These are phyloP conservation scores for Lycium barbarum DNA, from an alignment of 257 asterid species.

Conservation along the genomic window DNA sequence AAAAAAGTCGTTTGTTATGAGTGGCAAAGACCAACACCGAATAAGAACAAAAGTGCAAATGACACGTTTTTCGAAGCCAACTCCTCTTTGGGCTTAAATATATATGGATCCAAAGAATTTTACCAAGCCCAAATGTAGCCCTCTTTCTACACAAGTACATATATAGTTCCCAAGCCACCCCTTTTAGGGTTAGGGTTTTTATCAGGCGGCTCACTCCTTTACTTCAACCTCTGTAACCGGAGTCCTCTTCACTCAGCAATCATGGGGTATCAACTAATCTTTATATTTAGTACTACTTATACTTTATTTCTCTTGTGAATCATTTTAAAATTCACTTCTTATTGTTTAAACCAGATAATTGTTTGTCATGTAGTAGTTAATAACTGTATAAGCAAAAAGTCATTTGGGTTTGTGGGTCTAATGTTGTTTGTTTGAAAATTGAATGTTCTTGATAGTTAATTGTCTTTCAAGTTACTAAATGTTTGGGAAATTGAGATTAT, in stretches of 20 bases:
- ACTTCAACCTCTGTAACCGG: constrained; percentile 29
- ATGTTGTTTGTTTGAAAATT: background rate
- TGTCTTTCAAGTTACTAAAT: too few relatives aligned
- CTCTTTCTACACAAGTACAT: background rate
- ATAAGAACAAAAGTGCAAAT: too few relatives aligned
- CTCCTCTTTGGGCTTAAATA: background rate
- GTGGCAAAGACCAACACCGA: too few relatives aligned
- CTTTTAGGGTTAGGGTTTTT: too few relatives aligned
- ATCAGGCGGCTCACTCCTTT: constrained; percentile 29
- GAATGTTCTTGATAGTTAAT: background rate
- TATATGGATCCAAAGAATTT: background rate
- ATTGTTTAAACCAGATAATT: background rate
- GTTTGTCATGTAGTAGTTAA: background rate
- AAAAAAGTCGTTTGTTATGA: too few relatives aligned
- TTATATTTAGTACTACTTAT: background rate
- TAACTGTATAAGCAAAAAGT: background rate
- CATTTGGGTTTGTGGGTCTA: too few relatives aligned
- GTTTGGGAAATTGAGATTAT: too few relatives aligned
- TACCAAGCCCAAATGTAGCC: constrained; percentile 19
- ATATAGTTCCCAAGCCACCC: background rate
- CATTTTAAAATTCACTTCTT: background rate
- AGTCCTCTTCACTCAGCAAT: constrained; percentile 41
- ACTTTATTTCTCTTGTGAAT: background rate
- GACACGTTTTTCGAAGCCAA: too few relatives aligned
- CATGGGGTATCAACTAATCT: constrained; percentile 57